Base-by-base conservation (phyloP, 257 asterid species). In the Cynanchum wilfordii region DNA sequence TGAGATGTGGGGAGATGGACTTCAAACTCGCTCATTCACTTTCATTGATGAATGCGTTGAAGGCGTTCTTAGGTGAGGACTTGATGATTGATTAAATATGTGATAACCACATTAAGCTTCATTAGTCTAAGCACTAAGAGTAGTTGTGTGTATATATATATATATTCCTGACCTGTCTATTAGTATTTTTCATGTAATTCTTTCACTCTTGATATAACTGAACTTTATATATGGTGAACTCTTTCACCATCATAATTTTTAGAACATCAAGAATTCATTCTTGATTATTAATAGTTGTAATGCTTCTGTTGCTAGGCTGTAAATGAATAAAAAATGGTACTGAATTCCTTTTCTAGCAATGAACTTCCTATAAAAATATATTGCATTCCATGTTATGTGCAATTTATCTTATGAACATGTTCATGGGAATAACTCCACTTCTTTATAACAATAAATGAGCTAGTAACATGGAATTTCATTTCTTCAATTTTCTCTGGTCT, bases 1-100 rank as follows among this genome's bases (percentile, higher is more conserved):
- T 66, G 97, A 92, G 83, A 92, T 92, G 97, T 92, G 97, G 86
- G 86, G 86, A 33, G 86, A 82, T 66, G 81, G 86, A 33, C 79
- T 72, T 50, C 86, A 82, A 70, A 82, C 86, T 8, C 86, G 83
- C 60, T 82, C 86, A 8, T 82, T 82, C 77, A 82, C 86, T 51
- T 82, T 82, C 79, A 82, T 82, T 71, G 86, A 82, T 66, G 83
- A 82, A 36, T 82, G 86, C 51, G 84, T 82, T 44, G 86, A 82
- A 79, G 83, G 86, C 58, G 86, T 82, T 70, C 75, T 82, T 13
- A 79, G 86, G 82, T 80, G 79, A 67, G 51, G 17, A 10, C 52
- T 44, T 67, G 30, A 5, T 15, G 51, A 62, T 68, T 15, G 51
- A 62, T 59, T 71, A 54, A 33, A 17, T 12, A 68, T 27, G 10